phyloP scores from a whole-genome alignment of 2,329 filamentous ascomycete genomes.

The Ascocoryne sarcoides region DNA sequence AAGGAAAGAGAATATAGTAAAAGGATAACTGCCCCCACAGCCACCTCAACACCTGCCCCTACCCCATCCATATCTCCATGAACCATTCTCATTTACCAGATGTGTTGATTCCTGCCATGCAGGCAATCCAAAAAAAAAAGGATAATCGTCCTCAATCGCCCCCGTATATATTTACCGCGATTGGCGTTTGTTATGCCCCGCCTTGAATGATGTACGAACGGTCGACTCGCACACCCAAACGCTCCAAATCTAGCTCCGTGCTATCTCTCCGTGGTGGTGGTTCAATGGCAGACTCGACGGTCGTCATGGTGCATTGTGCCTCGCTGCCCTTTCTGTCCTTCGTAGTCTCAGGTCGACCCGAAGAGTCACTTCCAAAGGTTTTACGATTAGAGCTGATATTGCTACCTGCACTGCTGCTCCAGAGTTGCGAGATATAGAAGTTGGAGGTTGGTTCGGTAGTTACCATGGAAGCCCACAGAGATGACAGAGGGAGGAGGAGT shows the following conservation, averaged over 20 bases:
- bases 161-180: too few species aligned
- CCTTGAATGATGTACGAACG: constrained; percentile 18
- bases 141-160: too few species aligned
- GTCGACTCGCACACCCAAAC: constrained; percentile 22
- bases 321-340: neutral
- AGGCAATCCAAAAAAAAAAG: too few species aligned
- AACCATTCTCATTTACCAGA: too few species aligned
- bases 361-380: neutral
- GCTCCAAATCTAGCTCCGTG: constrained; percentile 22
- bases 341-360: neutral
- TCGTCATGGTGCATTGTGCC: neutral
- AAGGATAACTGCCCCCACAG: too few species aligned
- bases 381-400: neutral
- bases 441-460: constrained; percentile 14
- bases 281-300: too few species aligned
- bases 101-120: too few species aligned
- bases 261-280: constrained; percentile 23
- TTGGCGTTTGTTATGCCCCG: neutral
- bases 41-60: too few species aligned
- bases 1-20: too few species aligned
- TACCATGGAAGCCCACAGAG: constrained; percentile 49
- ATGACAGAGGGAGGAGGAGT: constrained; percentile 56
- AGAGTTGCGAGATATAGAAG: constrained; percentile 14
- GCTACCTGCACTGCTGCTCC: neutral
- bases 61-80: too few species aligned